phyloP scores from a whole-genome alignment of 2,329 filamentous ascomycete genomes.

The Phoma herbarum region DNA sequence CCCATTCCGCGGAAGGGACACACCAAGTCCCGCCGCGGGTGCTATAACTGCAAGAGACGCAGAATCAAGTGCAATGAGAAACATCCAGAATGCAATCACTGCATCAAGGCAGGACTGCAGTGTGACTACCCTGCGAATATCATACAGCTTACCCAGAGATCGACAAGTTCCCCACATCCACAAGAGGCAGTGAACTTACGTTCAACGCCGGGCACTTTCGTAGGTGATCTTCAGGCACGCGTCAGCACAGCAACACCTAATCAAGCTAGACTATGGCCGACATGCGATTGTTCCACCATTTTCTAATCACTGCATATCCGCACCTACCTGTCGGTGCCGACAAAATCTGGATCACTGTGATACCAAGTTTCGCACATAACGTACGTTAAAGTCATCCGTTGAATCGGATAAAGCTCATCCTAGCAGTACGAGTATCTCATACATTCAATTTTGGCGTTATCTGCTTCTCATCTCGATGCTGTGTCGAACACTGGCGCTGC shows the following conservation, averaged over 20 bases:
- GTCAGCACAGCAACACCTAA: slow-evolving; percentile 24
- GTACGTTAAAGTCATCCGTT: slow-evolving; percentile 51
- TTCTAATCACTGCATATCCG: slow-evolving; percentile 68
- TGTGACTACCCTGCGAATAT: slow-evolving; percentile 68
- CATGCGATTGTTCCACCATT: slow-evolving; percentile 75
- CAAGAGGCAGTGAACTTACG: slow-evolving; percentile 41
- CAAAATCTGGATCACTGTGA: slow-evolving; percentile 71
- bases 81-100: slow-evolving; percentile 70
- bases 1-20: slow-evolving; percentile 64
- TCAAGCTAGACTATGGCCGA: slow-evolving; percentile 58
- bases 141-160: slow-evolving; percentile 41
- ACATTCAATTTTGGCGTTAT: slow-evolving; percentile 73
- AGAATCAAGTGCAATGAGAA: slow-evolving; percentile 76
- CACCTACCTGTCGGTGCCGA: slow-evolving; percentile 72
- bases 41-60: slow-evolving; percentile 72
- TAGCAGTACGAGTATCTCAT: slow-evolving; percentile 71
- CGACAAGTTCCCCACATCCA: slow-evolving; percentile 33
- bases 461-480: slow-evolving; percentile 70
- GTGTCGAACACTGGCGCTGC: slow-evolving; percentile 61
- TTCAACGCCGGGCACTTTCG: slow-evolving; percentile 46
- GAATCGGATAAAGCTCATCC: slow-evolving; percentile 16
- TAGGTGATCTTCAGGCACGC: slow-evolving; percentile 32
- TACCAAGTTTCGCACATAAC: slow-evolving; percentile 72
- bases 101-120: slow-evolving; percentile 67
- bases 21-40: slow-evolving; percentile 71